Evolutionary conservation across 1,139 yeast species (phyloP).

Genomic region (Taphrina populina): DNA sequence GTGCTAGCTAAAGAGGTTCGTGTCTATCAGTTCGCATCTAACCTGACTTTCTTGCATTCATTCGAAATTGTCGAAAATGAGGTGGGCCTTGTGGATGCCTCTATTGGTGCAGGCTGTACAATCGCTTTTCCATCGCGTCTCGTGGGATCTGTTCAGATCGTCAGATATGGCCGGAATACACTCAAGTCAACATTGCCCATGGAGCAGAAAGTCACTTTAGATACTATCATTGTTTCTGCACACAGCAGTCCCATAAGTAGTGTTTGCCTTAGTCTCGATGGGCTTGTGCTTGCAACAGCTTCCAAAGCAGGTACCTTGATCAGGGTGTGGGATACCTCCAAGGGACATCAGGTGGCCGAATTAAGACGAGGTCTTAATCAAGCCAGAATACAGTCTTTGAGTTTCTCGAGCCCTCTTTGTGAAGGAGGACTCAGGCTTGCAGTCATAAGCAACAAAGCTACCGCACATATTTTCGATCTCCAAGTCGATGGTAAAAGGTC

Average conservation of each 20-base stretch:
- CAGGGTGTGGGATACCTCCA: neutral
- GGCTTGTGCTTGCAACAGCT: conserved; percentile 1
- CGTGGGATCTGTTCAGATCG: conserved; percentile 1
- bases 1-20: neutral
- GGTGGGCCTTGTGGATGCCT: neutral
- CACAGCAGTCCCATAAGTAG: neutral
- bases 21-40: neutral
- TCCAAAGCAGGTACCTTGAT: conserved; percentile 4
- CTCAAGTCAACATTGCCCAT: neutral
- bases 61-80: neutral
- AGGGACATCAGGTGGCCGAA: neutral
- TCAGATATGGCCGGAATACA: neutral
- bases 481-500: neutral
- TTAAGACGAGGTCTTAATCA: neutral
- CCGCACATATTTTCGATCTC: conserved; percentile 1
- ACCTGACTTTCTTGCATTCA: neutral
- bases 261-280: neutral
- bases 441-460: conserved; percentile 14
- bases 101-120: neutral
- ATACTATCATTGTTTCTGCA: neutral
- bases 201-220: neutral
- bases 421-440: neutral
- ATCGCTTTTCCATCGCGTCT: neutral
- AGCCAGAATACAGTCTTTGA: conserved; percentile 4
- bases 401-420: neutral